These are phyloP conservation scores for Haematococcus sp. DNA, from an alignment of 139 green algal genomes.

Conservation along the genomic window DNA sequence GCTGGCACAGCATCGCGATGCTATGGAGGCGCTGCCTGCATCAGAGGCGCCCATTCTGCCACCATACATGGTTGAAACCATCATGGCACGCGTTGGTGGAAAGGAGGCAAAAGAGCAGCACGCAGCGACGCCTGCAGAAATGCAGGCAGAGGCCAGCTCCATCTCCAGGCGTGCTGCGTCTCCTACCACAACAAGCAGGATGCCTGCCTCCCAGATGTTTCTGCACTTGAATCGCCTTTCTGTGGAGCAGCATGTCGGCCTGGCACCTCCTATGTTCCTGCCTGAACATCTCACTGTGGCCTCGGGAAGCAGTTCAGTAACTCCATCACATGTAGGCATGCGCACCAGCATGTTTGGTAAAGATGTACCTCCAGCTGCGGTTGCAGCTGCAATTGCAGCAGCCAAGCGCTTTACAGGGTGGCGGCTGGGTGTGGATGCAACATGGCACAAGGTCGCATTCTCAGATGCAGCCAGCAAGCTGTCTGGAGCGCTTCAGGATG, in stretches of 20 bases:
- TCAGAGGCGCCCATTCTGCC: background rate
- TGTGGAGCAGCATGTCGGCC: background rate
- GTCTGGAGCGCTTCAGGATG: background rate
- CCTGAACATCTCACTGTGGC: too few species aligned
- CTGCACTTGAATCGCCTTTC: background rate
- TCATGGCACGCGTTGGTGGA: constrained; percentile 1
- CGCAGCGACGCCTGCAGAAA: too few species aligned
- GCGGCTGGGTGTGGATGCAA: background rate
- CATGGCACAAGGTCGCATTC: background rate
- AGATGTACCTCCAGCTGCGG: background rate
- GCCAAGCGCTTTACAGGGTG: background rate
- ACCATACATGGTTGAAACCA: background rate
- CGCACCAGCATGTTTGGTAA: too few species aligned
- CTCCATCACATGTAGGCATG: too few species aligned
- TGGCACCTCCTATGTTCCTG: background rate
- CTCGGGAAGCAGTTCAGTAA: too few species aligned
- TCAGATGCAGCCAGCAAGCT: background rate
- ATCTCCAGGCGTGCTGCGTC: too few species aligned
- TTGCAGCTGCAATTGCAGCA: background rate
- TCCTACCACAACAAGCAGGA: too few species aligned
- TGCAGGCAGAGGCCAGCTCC: too few species aligned
- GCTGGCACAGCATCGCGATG: background rate
- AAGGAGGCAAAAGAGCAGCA: background rate
- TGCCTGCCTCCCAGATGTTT: background rate
- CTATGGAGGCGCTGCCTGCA: background rate